Percentiles rank a stretch among this genome's conserved stretches.
Evolutionary conservation across 208 protist genomes (phyloP).

Genomic region (Wallacemonas sp.): DNA sequence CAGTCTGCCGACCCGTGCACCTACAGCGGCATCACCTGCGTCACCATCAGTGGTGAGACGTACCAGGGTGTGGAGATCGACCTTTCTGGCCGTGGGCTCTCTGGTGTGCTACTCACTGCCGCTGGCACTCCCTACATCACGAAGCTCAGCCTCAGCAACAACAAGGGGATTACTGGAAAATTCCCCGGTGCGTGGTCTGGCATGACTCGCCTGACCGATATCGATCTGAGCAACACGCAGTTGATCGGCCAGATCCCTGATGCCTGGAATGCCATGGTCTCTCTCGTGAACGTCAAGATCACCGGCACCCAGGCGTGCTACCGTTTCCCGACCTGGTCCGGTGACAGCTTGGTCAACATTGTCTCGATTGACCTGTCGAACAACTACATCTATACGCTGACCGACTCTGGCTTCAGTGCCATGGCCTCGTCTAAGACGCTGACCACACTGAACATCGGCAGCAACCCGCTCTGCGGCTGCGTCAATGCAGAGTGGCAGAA

Average conservation of each 20-base stretch:
- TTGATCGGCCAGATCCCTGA: conserved; percentile 5
- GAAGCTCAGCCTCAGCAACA: conserved; percentile 8
- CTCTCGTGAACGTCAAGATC: conserved; percentile 16
- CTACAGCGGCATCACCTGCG: conserved; percentile 20
- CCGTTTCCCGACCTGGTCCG: conserved; percentile 22
- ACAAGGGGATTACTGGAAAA: neutral
- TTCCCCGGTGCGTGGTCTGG: neutral
- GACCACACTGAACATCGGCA: conserved; percentile 5
- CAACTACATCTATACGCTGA: conserved; percentile 17
- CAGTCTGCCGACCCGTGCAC: conserved; percentile 1
- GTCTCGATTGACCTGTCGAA: conserved; percentile 16
- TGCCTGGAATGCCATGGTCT: conserved; percentile 22
- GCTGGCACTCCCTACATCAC: neutral
- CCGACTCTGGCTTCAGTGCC: conserved; percentile 1
- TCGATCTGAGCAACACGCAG: conserved; percentile 2
- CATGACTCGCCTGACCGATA: conserved; percentile 1
- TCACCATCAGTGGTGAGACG: neutral
- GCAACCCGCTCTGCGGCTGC: conserved; percentile 20
- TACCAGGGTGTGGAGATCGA: conserved; percentile 9
- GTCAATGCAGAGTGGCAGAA: neutral
- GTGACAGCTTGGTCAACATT: conserved; percentile 16
- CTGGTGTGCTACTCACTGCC: conserved; percentile 11
- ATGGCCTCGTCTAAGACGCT: conserved; percentile 13
- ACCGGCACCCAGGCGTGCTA: conserved; percentile 22
- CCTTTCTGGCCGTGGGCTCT: conserved; percentile 16